Evolutionary conservation across 441 rosid genomes (phyloP).

Genomic region (Breynia disticha): DNA sequence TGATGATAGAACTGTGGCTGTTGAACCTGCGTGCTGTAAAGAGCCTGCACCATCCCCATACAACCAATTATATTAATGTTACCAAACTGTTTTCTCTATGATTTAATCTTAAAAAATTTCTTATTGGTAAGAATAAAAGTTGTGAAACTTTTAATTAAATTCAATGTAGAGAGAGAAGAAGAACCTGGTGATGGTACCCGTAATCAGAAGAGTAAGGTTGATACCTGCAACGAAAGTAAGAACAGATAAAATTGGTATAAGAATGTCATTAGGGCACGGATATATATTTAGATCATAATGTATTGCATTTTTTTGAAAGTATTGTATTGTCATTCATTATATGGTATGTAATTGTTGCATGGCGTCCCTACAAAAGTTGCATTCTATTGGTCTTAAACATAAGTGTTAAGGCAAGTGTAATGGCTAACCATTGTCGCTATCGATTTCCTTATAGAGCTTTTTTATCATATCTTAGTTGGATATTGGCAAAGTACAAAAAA

Average conservation of each 20-base stretch:
- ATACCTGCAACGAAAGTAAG: slow-evolving; percentile 41
- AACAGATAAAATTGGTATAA: slow-evolving; percentile 3
- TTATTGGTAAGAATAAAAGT: not conserved
- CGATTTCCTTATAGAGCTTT: no score
- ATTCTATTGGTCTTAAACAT: no score
- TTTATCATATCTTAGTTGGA: no score
- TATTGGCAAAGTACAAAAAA: no score
- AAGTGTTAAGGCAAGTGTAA: no score
- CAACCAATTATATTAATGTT: not conserved
- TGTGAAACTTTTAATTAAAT: not conserved
- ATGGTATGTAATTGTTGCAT: no score
- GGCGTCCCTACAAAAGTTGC: no score
- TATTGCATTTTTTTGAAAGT: no score
- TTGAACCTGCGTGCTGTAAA: slow-evolving; percentile 60
- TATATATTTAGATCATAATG: no score
- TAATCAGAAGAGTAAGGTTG: slow-evolving; percentile 60
- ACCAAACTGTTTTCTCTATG: not conserved
- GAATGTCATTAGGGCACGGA: no score
- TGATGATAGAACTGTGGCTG: slow-evolving; percentile 61
- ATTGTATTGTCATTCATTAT: no score
- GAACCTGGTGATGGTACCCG: slow-evolving; percentile 72
- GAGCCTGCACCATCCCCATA: slow-evolving; percentile 26
- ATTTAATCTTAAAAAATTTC: not conserved
- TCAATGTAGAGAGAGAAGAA: slow-evolving; percentile 8
- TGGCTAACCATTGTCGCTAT: no score